These are phyloP conservation scores for Gymnopilus junonius DNA, from an alignment of 768 basidiomycete genomes.

Conservation along the genomic window DNA sequence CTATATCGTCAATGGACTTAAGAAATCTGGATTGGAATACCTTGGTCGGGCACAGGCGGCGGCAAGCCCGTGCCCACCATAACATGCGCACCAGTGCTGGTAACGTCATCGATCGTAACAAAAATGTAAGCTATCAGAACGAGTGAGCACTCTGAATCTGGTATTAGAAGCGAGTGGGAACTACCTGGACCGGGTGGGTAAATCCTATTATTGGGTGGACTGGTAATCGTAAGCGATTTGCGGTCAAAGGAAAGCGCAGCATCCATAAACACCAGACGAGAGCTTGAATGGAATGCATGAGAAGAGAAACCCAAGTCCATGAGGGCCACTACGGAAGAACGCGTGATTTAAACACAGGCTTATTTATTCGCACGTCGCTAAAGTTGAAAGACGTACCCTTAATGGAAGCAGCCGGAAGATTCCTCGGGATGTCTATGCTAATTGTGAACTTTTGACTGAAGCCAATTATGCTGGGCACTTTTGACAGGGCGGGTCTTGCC, in stretches of 20 bases:
- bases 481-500: constrained; percentile 36
- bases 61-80: constrained; percentile 43
- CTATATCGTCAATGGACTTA: not conserved
- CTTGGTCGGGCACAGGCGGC: constrained; percentile 42
- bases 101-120: constrained; percentile 37
- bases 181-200: constrained; percentile 45
- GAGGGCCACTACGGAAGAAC: constrained; percentile 33
- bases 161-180: not conserved
- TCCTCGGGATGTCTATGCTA: constrained; percentile 33
- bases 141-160: not conserved
- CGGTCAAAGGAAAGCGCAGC: constrained; percentile 35
- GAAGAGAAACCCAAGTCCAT: constrained; percentile 48
- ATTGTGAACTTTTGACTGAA: constrained; percentile 42
- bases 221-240: constrained; percentile 36
- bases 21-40: constrained; percentile 16
- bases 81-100: constrained; percentile 39
- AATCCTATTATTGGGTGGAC: constrained; percentile 39
- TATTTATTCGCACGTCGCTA: not conserved
- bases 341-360: not conserved
- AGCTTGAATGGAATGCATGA: constrained; percentile 45
- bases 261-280: constrained; percentile 40
- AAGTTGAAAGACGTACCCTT: constrained; percentile 29
- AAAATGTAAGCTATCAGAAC: constrained; percentile 30
- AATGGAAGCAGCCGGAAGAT: constrained; percentile 29
- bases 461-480: constrained; percentile 38